Base-by-base conservation (phyloP, 2,329 filamentous ascomycete genomes). In the Meredithiella fracta region DNA sequence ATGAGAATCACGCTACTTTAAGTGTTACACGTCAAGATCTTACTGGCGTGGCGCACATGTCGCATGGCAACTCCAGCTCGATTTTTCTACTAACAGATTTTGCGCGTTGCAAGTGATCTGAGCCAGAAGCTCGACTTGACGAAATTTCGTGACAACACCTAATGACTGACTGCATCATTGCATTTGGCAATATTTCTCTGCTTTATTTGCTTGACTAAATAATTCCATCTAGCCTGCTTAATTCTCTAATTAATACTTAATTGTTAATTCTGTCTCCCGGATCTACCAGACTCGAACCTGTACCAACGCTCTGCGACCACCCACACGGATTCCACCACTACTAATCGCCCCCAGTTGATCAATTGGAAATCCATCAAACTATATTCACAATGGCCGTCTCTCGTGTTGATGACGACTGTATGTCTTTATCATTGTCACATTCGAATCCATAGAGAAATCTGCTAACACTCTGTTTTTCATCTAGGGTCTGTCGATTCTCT, bases 401-500 rank as follows among this genome's bases (percentile, higher is more conserved):
- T 20, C 34, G 26, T 42, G 38, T 49, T 51, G 51, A 54, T 26
- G 56, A 54, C 37, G 53, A 54, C 15, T 58, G 56, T 58, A 47
- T 50, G 56, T 40, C 22, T n/a, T 15, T 53, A 58, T 47, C n/a
- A 23, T 15, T 25, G 22, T n/a, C 44, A 5, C n/a, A 49, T 2
- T 14, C 22, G 17, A 25, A 17, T 22, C 44, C 23, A 49, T 4
- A 25, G 11, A n/a, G n/a, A n/a, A n/a, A n/a, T n/a, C n/a, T n/a
- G 8, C 44, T 61, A 64, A 58, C 67, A 59, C 26, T 11, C 9
- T 17, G 3, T 9, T 55, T 22, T 29, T 20, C 40, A 15, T n/a
- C 38, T 52, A 80, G 77, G 81, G 82, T 73, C 78, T 54, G 69
- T 70, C 58, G 72, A 77, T 62, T 73, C 80, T 64, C 83, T 78